These are phyloP conservation scores for Phytophthora pisi DNA, from an alignment of 352 stramenopile genomes.

Conservation along the genomic window DNA sequence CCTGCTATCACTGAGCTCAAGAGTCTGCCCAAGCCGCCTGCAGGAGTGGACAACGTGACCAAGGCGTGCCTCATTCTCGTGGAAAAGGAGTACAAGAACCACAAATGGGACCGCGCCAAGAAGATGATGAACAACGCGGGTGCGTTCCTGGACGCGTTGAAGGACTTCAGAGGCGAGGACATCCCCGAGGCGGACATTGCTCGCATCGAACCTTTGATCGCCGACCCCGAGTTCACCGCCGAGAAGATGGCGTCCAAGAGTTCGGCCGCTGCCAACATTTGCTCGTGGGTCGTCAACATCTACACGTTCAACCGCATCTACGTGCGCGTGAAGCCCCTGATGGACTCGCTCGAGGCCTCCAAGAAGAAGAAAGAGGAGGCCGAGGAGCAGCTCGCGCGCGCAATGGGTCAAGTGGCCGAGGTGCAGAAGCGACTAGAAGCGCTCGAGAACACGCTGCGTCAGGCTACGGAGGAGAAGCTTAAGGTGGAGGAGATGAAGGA, in stretches of 20 bases:
- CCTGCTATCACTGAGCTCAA: conserved; percentile 97
- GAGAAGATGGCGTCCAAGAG: conserved; percentile 98
- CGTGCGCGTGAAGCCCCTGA: conserved; percentile 98
- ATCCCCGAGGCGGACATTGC: conserved; percentile 96
- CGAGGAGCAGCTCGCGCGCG: conserved; percentile 90
- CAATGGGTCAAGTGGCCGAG: conserved; percentile 93
- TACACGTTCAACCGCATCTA: conserved; percentile 99
- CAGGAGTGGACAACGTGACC: conserved; percentile 96
- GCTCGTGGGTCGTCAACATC: conserved; percentile 98
- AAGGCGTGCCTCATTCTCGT: conserved; percentile 97
- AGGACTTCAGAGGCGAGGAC: conserved; percentile 93
- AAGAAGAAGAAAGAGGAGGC: conserved; percentile 94
- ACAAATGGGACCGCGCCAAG: conserved; percentile 98
- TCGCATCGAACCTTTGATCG: conserved; percentile 91
- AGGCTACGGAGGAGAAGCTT: conserved; percentile 96
- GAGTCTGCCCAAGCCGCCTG: conserved; percentile 94
- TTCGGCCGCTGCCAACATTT: conserved; percentile 96
- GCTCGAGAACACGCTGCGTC: conserved; percentile 93
- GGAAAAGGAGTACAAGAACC: conserved; percentile 98
- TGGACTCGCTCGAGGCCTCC: conserved; percentile 96
- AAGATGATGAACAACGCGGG: conserved; percentile 99
- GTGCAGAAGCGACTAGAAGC: conserved; percentile 92
- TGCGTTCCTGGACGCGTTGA: conserved; percentile 93
- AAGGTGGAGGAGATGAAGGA: conserved; percentile 96
- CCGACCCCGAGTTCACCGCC: conserved; percentile 93